Evolutionary conservation across 768 basidiomycete genomes (phyloP).

Genomic region (Botryobasidium botryosum): DNA sequence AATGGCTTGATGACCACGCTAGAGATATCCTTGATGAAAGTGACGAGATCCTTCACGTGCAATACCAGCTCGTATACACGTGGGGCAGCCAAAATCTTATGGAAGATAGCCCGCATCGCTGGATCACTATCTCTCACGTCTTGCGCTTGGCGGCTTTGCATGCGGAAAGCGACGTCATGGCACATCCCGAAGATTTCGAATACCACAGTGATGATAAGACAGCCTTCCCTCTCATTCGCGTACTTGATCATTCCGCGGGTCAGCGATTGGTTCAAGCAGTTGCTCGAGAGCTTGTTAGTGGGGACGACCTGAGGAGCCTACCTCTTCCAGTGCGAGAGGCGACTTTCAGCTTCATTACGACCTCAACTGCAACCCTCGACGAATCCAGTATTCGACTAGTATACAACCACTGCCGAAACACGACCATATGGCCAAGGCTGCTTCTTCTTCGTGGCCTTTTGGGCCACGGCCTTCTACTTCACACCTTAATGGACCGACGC

Average conservation of each 20-base stretch:
- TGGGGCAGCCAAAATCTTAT: slow-evolving; percentile 23
- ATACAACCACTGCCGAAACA: neutral
- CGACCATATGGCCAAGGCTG: neutral
- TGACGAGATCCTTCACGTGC: slow-evolving; percentile 26
- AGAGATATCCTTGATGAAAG: slow-evolving; percentile 10
- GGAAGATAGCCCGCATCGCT: slow-evolving; percentile 29
- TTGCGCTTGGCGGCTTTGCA: too few relatives aligned
- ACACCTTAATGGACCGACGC: neutral
- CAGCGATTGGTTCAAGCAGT: neutral
- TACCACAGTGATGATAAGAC: too few relatives aligned
- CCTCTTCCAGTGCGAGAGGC: neutral
- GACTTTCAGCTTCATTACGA: neutral
- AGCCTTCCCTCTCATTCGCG: neutral
- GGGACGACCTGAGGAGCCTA: neutral
- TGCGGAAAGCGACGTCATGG: too few relatives aligned
- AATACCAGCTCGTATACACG: slow-evolving; percentile 34
- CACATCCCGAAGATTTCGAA: too few relatives aligned
- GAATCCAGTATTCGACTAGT: neutral
- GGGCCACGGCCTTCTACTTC: neutral
- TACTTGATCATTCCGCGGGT: neutral
- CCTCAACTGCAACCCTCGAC: neutral
- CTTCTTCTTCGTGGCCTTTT: neutral
- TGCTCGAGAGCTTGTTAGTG: neutral
- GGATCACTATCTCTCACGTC: slow-evolving; percentile 26
- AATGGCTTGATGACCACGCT: slow-evolving; percentile 14